Base-by-base conservation (phyloP, 345 rosid species). In the Gossypium australe region DNA sequence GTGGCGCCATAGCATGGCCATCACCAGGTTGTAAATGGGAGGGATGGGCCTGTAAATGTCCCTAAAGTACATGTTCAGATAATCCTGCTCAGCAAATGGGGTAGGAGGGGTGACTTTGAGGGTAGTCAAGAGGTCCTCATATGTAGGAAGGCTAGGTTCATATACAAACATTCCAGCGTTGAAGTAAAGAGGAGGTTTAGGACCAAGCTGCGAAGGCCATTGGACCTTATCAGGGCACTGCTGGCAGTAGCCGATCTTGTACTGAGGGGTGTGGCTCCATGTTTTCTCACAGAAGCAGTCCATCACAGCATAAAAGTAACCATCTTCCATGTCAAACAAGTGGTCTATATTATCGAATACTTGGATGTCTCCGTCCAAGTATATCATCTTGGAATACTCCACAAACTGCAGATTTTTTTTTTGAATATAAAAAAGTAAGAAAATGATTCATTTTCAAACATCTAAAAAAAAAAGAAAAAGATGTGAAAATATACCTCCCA, bases 1-100 rank as follows among this genome's bases (percentile, higher is more conserved):
- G 67, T 92, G 97, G 72, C 97, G 90, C 94, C 97, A 92, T 17
- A 92, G 74, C 93, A 89, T 76, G 47, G 97, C 97, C 77, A 90
- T 17, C 7, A 89, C 93, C 51, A 92, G 87, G 75, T 89, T 92
- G 81, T 89, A 92, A 14, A 63, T 45, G 0, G 82, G 80, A 11
- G 89, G 87, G 60, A 89, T 86, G 1, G 97, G 93, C 85, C 75
- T 84, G 86, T 85, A 89, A 55, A 86, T 81, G 24, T 88, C 86
- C 79, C 75, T 83, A 64, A 92, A 89, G 90, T 62, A 89, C 85
- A 80, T 86, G 83, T 89, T 92, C 79, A 92, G 68, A 59, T 85
- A 88, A 75, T 92, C 97, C 92, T 88, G 65, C 34, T 92, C 97
- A 11, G 97, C 97, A 67, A 92, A 92, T 9, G 87, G 63, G 8